phyloP scores from a whole-genome alignment of 2,329 filamentous ascomycete genomes.

The Stenocarpella maydis region DNA sequence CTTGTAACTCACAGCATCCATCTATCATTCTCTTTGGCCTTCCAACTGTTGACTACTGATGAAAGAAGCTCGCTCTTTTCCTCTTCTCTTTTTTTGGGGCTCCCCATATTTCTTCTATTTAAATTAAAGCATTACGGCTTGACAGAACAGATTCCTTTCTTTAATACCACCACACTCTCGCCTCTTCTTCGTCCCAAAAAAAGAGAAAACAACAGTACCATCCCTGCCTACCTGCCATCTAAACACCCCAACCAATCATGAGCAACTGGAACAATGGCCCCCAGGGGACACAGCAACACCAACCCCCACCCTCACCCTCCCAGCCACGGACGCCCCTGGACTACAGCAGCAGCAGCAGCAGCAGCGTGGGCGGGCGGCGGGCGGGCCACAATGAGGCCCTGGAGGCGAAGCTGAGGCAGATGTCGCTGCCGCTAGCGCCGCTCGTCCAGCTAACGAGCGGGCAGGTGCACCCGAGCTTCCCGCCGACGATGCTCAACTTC shows the following conservation, averaged over 20 bases:
- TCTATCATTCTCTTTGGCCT: slow-evolving; percentile 29
- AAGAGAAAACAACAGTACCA: neutral
- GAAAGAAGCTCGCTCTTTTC: slow-evolving; percentile 21
- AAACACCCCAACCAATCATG: neutral
- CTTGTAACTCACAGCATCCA: slow-evolving; percentile 27
- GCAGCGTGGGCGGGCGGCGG: slow-evolving; percentile 47
- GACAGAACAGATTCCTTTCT: neutral
- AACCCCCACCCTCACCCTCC: slow-evolving; percentile 31
- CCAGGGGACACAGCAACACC: slow-evolving; percentile 22
- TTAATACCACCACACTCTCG: neutral
- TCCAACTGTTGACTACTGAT: slow-evolving; percentile 24
- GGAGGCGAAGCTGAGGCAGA: slow-evolving; percentile 68
- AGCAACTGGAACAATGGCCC: slow-evolving; percentile 7
- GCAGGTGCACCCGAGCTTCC: slow-evolving; percentile 70
- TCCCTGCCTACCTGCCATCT: slow-evolving; percentile 5
- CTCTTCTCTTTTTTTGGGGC: too few species aligned
- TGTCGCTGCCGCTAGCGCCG: slow-evolving; percentile 71
- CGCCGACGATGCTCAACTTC: slow-evolving; percentile 72
- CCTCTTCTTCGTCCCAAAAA: neutral
- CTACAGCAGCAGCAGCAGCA: slow-evolving; percentile 36
- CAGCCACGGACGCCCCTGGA: slow-evolving; percentile 28
- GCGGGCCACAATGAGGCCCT: slow-evolving; percentile 60
- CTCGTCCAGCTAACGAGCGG: slow-evolving; percentile 71
- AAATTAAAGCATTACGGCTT: slow-evolving; percentile 22
- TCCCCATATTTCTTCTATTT: slow-evolving; percentile 16